These are phyloP conservation scores for Murraya paniculata DNA, from an alignment of 345 rosid genomes.

Conservation along the genomic window DNA sequence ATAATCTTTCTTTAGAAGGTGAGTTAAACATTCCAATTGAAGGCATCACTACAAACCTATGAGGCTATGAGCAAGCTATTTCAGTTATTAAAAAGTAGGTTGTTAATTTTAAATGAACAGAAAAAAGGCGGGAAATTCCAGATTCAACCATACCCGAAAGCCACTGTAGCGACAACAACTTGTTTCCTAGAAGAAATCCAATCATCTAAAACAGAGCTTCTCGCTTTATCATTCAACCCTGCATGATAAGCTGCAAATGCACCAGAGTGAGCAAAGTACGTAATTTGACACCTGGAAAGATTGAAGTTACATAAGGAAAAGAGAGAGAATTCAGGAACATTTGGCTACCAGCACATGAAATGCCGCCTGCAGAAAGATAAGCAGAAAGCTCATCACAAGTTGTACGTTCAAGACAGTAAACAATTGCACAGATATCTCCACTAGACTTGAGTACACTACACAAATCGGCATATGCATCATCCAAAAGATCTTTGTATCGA, in stretches of 20 bases:
- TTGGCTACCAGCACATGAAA: conserved; percentile 78
- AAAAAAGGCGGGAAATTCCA: background rate
- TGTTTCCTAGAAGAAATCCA: conserved; percentile 92
- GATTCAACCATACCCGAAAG: conserved; percentile 77
- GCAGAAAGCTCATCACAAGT: conserved; percentile 82
- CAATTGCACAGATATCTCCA: conserved; percentile 78
- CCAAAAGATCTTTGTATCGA: conserved; percentile 83
- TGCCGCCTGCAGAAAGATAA: conserved; percentile 67
- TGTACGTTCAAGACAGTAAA: conserved; percentile 95
- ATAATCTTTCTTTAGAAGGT: background rate
- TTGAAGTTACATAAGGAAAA: conserved; percentile 1
- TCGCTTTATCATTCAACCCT: conserved; percentile 72
- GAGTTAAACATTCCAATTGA: background rate
- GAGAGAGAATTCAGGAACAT: background rate
- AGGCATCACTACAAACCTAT: background rate
- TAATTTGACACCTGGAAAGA: background rate
- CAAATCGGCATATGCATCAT: conserved; percentile 73
- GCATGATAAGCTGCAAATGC: conserved; percentile 84
- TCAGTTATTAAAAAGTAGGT: background rate
- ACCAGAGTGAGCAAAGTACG: conserved; percentile 11
- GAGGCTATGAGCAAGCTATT: background rate
- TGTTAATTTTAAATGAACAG: background rate
- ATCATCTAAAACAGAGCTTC: conserved; percentile 80
- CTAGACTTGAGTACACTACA: conserved; percentile 57
- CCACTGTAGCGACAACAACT: conserved; percentile 97